A percentile compares a stretch with the other conserved stretches of the same genome.
These are phyloP conservation scores for Aspergillus baeticus DNA, from an alignment of 495 filamentous ascomycete genomes.

Conservation along the genomic window DNA sequence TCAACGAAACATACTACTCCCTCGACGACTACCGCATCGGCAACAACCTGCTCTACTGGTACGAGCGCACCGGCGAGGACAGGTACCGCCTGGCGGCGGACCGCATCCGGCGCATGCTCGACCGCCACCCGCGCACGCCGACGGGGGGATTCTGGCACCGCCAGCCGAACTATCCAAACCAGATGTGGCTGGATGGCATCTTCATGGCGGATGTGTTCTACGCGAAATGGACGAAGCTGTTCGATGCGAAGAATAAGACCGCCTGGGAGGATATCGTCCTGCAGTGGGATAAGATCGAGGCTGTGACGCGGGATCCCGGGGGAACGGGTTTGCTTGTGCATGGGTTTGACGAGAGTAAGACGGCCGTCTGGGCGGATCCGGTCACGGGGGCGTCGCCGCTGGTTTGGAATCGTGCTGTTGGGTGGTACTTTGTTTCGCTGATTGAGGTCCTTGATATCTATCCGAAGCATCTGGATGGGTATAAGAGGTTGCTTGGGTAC, in stretches of 20 bases:
- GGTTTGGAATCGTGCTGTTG: conserved; percentile 4
- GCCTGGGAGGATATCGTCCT: conserved; percentile 6
- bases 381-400: background rate
- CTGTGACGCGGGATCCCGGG: background rate
- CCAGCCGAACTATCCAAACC: background rate
- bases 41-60: conserved; percentile 6
- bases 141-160: conserved; percentile 5
- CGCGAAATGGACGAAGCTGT: conserved; percentile 1
- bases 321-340: background rate
- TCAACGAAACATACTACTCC: conserved; percentile 10
- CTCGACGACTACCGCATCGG: conserved; percentile 10
- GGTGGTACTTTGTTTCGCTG: conserved; percentile 7
- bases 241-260: background rate
- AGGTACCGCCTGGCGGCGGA: conserved; percentile 2
- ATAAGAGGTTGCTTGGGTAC: background rate
- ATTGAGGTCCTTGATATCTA: conserved; percentile 5
- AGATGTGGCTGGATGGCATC: conserved; percentile 9
- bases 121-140: conserved; percentile 5
- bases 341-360: conserved; percentile 3
- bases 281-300: conserved; percentile 8
- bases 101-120: background rate
- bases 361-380: conserved; percentile 2
- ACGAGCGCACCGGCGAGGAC: conserved; percentile 4
- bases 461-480: background rate
- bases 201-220: conserved; percentile 6